Percentiles rank a stretch among this genome's conserved stretches.
phyloP scores from a whole-genome alignment of 73 alveolate genomes.

The Tetrahymena malaccensis region DNA sequence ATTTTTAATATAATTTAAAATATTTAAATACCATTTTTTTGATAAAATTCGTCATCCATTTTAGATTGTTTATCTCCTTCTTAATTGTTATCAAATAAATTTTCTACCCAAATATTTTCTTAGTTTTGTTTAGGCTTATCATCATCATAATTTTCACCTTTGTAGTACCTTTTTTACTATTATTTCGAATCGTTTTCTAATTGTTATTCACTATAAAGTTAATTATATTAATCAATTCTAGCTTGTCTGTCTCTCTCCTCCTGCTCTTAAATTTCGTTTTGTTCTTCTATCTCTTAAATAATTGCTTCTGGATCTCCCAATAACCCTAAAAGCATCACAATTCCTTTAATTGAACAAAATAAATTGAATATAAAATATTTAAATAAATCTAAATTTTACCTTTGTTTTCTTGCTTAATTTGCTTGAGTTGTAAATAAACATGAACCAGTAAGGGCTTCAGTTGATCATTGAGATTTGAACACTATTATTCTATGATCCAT shows the following conservation, averaged over 20 bases:
- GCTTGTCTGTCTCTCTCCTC: constrained; percentile 1
- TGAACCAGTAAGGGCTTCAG: constrained; percentile 31
- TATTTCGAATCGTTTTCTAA: neutral
- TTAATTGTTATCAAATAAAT: neutral
- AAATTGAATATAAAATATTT: neutral
- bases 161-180: neutral
- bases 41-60: neutral
- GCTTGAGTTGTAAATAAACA: constrained; percentile 18
- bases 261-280: constrained; percentile 6
- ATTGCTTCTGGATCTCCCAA: constrained; percentile 35
- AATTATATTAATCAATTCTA: neutral
- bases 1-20: no score
- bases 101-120: neutral
- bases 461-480: constrained; percentile 26
- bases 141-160: neutral
- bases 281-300: constrained; percentile 18
- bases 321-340: constrained; percentile 9
- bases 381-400: neutral
- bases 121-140: neutral
- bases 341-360: neutral
- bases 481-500: constrained; percentile 15
- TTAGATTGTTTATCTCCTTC: neutral
- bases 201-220: neutral
- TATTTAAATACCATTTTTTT: constrained; percentile 11
- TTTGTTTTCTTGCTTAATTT: constrained; percentile 3